Percentiles rank a stretch among this genome's conserved stretches.
These are phyloP conservation scores for Hypoxylon sp. DNA, from an alignment of 2,329 filamentous ascomycete genomes.

Conservation along the genomic window DNA sequence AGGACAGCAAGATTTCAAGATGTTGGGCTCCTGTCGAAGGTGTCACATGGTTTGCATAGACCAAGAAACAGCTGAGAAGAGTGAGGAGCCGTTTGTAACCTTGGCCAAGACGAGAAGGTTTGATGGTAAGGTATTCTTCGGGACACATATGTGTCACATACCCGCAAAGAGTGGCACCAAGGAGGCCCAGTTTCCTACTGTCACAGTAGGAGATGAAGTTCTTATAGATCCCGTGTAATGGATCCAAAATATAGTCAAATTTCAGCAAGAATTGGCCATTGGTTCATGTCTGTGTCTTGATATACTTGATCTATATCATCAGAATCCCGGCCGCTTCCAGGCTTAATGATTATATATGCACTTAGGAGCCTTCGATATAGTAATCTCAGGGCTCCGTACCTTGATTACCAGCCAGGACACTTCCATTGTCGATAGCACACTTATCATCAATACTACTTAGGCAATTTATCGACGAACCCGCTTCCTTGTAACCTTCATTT, in stretches of 20 bases:
- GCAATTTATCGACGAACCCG: too few relatives aligned
- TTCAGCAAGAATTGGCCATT: neutral
- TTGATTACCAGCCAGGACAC: too few relatives aligned
- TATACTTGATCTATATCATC: neutral
- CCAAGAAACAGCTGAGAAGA: conserved; percentile 82
- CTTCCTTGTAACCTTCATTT: too few relatives aligned
- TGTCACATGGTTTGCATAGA: conserved; percentile 98
- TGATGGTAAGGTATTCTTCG: conserved; percentile 90
- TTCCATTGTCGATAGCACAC: too few relatives aligned
- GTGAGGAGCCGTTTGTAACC: conserved; percentile 89
- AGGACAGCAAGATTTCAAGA: conserved; percentile 74
- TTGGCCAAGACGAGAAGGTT: conserved; percentile 88
- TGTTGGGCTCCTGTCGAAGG: conserved; percentile 86
- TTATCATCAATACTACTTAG: too few relatives aligned
- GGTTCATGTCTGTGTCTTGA: neutral
- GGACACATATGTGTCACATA: conserved; percentile 78
- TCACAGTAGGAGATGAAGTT: conserved; percentile 65
- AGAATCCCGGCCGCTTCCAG: too few relatives aligned
- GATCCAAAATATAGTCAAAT: conserved; percentile 4
- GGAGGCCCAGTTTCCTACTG: conserved; percentile 60
- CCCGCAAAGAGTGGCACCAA: conserved; percentile 46
- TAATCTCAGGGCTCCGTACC: too few relatives aligned
- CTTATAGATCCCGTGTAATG: conserved; percentile 44
- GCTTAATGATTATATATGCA: too few relatives aligned
- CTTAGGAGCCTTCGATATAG: too few relatives aligned